phyloP scores from a whole-genome alignment of 2,329 filamentous ascomycete species.

The Pseudogymnoascus sp. region DNA sequence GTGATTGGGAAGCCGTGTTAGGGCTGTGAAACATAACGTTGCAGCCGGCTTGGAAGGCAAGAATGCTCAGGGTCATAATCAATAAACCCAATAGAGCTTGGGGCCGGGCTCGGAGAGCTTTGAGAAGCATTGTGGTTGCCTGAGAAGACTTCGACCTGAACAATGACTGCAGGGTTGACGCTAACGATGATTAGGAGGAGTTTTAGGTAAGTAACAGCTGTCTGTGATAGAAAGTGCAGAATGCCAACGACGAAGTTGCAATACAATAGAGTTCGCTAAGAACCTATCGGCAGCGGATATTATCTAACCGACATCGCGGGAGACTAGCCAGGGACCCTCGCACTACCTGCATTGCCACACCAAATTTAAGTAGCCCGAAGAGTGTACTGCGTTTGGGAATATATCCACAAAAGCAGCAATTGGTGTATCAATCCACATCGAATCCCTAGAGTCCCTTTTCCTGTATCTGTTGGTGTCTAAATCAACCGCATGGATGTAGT shows the following conservation, averaged over 20 bases:
- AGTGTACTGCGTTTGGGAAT: not conserved
- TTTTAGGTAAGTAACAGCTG: not conserved
- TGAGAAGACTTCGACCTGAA: constrained; percentile 56
- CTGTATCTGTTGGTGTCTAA: not conserved
- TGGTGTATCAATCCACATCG: not conserved
- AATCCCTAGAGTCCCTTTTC: not conserved
- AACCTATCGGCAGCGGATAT: not conserved
- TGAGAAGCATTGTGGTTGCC: constrained; percentile 38
- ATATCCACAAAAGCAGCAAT: no score
- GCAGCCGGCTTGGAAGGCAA: not conserved
- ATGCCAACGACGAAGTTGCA: not conserved
- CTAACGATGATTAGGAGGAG: not conserved
- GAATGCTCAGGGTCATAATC: not conserved
- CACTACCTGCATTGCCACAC: not conserved
- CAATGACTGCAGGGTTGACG: constrained; percentile 43
- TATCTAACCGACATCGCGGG: not conserved
- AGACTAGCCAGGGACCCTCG: not conserved
- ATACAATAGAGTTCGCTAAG: not conserved
- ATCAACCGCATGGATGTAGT: not conserved
- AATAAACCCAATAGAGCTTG: not conserved
- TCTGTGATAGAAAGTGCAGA: not conserved
- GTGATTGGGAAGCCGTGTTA: not conserved
- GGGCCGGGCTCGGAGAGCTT: not conserved
- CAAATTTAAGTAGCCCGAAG: not conserved
- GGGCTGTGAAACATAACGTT: not conserved